Evolutionary conservation across 2,329 filamentous ascomycete genomes (phyloP), one percentile per base, ranked within the genome.

Genomic region (Curvularia spicifera): DNA sequence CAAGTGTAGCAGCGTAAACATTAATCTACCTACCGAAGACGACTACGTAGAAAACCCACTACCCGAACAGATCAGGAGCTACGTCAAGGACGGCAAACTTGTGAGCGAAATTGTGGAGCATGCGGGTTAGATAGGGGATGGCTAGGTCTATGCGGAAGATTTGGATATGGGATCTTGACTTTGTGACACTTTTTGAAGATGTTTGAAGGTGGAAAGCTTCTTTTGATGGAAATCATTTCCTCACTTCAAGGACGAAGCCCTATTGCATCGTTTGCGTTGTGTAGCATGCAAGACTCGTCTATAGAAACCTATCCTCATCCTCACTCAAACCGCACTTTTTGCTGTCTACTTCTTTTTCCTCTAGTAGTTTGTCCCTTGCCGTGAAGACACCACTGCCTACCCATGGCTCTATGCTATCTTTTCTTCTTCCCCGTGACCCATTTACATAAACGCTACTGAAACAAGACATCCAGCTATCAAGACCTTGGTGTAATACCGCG

Each of bases 81-180:
- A 83, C 84, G 83, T 86, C 81, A 91, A 89, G 77, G 81, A 92
- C 78, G 90, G 91, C 22, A 87, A 90, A 64, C 75, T 98, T 63
- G 85, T 94, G 28, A 97, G 88, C 72, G 94, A 98, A 84, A 98
- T 99, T 76, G 95, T 99, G 18, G 93, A 95, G 71, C 94, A 98
- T 80, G 87, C 91, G 63, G 93, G 94, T 56, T 97, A 72, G 59
- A 49, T 7, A 1, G 29, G 12, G 29, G 18, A 42, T 4, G 5
- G 44, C 22, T 28, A 18, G 35, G 10, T 13, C 15, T 15, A 28
- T 40, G 3, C 8, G 26, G 7, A n/a, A 22, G 13, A 20, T 39
- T 53, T 47, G 48, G 26, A 56, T 56, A 52, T 2, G 10, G 15
- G 42, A 18, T 15, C 24, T 28, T 52, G 48, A 9, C 20, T 26